Evolutionary conservation across 1,284 basidiomycete species (phyloP), one percentile per base, ranked within the genome.

Genomic region (Sporisorium graminicola): DNA sequence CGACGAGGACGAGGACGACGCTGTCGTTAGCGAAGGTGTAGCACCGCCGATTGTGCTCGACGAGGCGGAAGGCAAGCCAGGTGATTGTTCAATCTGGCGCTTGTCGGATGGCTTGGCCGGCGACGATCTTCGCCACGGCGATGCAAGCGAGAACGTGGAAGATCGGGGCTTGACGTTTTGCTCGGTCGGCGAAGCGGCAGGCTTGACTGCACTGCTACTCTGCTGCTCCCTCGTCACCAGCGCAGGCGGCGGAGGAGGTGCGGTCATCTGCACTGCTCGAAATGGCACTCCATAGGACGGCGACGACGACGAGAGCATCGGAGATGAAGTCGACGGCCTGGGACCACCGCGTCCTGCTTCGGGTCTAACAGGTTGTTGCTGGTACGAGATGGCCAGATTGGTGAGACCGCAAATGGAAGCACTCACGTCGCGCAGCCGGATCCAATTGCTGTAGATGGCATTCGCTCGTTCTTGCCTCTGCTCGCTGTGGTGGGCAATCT

Each of bases 321-420:
- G 56, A 16, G 56, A 49, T 2, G 56, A 58, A 12, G 40, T 9
- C 1, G 56, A 58, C 26, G 33, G 44, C 24, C 56, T 47, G 22
- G 44, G 56, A n/a, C 56, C 29, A 24, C 31, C 9, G 10, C 56
- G 44, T 18, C 20, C 18, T 12, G n/a, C 20, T 16, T 47, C 46
- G 16, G 56, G 44, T 33, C 56, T 31, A 16, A 9, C 22, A 18
- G 52, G 44, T 12, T 40, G 43, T 18, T 64, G 61, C 58, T 66
- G 64, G 42, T 66, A 66, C 22, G 56, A 58, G n/a, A 66, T 60
- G 27, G 64, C 64, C 9, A 66, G 35, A 46, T 66, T 66, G 35
- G 64, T 66, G 18, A 66, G 53, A 9, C 52, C 53, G 52, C 64
- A 66, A 22, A 66, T 60, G 13, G 57, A 53, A 5, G 64, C 18